These are phyloP conservation scores for Termitomyces sp. DNA, from an alignment of 768 basidiomycete genomes.

Conservation along the genomic window DNA sequence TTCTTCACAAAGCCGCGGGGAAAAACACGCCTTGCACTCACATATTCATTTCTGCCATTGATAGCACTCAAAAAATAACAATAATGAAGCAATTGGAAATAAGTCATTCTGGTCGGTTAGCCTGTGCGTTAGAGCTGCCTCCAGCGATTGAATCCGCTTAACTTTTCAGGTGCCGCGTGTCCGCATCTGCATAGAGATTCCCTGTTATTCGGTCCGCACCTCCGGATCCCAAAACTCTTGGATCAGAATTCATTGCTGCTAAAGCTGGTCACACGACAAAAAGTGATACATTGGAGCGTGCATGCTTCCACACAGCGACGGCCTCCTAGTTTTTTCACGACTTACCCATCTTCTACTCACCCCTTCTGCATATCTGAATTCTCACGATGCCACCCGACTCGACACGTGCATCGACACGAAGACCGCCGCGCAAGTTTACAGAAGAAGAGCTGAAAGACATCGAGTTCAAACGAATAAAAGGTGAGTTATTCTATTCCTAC, in stretches of 20 bases:
- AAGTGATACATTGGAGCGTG: background rate
- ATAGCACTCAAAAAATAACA: too few species aligned
- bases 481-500: conserved; percentile 18
- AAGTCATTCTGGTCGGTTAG: background rate
- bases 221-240: background rate
- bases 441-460: conserved; percentile 49
- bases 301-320: background rate
- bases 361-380: background rate
- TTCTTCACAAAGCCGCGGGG: too few species aligned
- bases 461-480: conserved; percentile 42
- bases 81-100: too few species aligned
- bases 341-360: background rate
- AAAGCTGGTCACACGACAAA: conserved; percentile 2
- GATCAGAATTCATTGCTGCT: background rate
- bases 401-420: conserved; percentile 29
- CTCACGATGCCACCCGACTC: conserved; percentile 36
- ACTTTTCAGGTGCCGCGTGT: too few species aligned
- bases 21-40: too few species aligned
- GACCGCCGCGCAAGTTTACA: conserved; percentile 36
- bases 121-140: background rate
- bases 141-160: too few species aligned
- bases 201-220: background rate
- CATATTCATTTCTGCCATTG: too few species aligned
- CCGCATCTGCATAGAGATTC: too few species aligned
- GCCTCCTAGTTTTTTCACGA: background rate